phyloP scores from a whole-genome alignment of 2,329 filamentous ascomycete genomes.

The Ascochyta rabiei region DNA sequence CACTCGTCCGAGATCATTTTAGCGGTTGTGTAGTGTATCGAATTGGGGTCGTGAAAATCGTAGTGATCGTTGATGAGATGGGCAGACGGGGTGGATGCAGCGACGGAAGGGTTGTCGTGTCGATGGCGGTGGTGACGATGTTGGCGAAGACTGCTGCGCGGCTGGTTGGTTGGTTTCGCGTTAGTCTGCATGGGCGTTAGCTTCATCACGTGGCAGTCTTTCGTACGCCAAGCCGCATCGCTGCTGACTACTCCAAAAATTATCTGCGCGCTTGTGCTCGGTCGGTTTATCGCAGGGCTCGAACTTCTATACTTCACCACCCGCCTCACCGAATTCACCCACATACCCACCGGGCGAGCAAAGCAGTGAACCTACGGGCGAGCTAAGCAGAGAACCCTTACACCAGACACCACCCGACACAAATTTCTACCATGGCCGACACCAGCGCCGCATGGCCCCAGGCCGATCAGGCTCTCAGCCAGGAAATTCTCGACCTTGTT shows the following conservation, averaged over 20 bases:
- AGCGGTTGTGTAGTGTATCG: conserved; percentile 40
- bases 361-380: conserved; percentile 45
- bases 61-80: conserved; percentile 40
- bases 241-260: conserved; percentile 11
- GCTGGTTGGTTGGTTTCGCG: conserved; percentile 5
- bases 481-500: conserved; percentile 53
- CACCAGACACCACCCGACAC: conserved; percentile 10
- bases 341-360: conserved; percentile 36
- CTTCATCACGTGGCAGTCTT: conserved; percentile 22
- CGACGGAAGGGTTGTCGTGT: conserved; percentile 37
- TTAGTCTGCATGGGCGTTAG: conserved; percentile 26
- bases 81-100: conserved; percentile 33
- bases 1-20: conserved; percentile 82
- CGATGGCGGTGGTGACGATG: conserved; percentile 45
- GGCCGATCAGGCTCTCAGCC: conserved; percentile 56
- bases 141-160: conserved; percentile 32
- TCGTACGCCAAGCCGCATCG: conserved; percentile 15
- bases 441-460: conserved; percentile 45
- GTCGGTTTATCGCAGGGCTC: background rate
- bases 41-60: conserved; percentile 25
- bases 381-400: conserved; percentile 45
- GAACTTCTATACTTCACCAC: conserved; percentile 16
- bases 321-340: conserved; percentile 11
- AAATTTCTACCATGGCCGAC: conserved; percentile 31
- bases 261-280: background rate